phyloP scores from a whole-genome alignment of 345 rosid species.

The Arabis alpina region DNA sequence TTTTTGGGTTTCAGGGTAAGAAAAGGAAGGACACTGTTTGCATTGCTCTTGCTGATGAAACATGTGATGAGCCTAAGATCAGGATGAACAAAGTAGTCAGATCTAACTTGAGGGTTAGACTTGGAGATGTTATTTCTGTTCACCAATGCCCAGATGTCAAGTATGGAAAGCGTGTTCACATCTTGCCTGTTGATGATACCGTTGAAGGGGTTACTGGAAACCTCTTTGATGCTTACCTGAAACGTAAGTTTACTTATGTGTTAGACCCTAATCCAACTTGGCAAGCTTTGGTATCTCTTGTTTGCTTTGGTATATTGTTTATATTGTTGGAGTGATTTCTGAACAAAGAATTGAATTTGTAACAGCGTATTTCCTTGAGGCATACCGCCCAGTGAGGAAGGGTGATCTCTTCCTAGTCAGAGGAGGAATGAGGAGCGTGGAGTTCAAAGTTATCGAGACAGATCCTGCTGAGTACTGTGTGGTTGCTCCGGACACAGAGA shows the following conservation, averaged over 20 bases:
- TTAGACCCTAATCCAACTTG: conserved; percentile 2
- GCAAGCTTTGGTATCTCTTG: background rate
- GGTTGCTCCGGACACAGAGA: conserved; percentile 96
- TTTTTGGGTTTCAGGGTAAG: conserved; percentile 62
- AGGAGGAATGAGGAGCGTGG: conserved; percentile 98
- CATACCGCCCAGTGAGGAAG: conserved; percentile 96
- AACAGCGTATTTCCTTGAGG: conserved; percentile 91
- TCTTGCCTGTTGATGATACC: conserved; percentile 89
- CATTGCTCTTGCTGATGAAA: conserved; percentile 87
- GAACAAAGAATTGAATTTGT: conserved; percentile 20
- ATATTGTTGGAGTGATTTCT: conserved; percentile 20
- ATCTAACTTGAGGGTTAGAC: conserved; percentile 92
- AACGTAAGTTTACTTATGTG: conserved; percentile 61
- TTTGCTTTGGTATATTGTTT: conserved; percentile 4
- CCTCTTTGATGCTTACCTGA: conserved; percentile 91
- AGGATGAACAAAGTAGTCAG: conserved; percentile 92
- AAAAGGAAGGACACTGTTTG: conserved; percentile 86
- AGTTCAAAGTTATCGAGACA: conserved; percentile 89
- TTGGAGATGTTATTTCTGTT: conserved; percentile 90
- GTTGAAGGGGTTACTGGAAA: conserved; percentile 94
- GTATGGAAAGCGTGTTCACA: conserved; percentile 94
- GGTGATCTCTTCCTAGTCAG: conserved; percentile 96
- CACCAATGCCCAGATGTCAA: conserved; percentile 94
- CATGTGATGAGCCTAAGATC: conserved; percentile 91
- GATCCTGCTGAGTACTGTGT: conserved; percentile 93